Evolutionary conservation across 345 rosid species (phyloP), one percentile per base, ranked within the genome.

Genomic region (Arabidopsis arenosa): DNA sequence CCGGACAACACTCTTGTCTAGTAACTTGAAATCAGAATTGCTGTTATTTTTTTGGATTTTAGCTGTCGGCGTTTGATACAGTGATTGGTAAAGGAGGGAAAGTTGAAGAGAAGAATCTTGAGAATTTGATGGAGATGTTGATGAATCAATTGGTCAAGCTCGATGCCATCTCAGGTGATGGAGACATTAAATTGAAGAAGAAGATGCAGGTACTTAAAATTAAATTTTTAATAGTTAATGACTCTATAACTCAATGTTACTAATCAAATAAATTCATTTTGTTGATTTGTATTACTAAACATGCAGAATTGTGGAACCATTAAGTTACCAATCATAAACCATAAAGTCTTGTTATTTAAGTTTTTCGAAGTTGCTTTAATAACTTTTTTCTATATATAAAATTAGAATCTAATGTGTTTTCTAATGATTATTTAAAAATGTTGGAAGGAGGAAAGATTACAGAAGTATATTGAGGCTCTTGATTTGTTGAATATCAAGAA

Each of bases 101-200:
- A 75, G 85, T 92, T 39, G 88, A 84, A 5, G 97, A 92, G 75
- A 85, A 82, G 75, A 80, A 79, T 15, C 74, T 94, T 75, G 80
- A 86, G 81, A 80, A 73, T 80, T 70, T 86, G 77, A 84, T 82
- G 26, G 98, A 92, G 75, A 60, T 84, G 82, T 76, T 92, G 84
- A 94, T 94, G 98, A 94, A 85, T 72, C 93, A 88, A 58, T 75
- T 92, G 81, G 86, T 92, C 57, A 94, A 83, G 68, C 73, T 94
- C 68, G 98, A 94, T 75, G 88, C 86, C 7, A 88, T 92, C 70
- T 73, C 75, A 71, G 91, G 61, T 2, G 97, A 87, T 79, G 96
- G 93, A 23, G 96, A 92, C 70, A 85, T 81, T 23, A 86, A 86
- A 76, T 55, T 89, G 72, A 93, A 94, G 78, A 92, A 93, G 81